Percentiles rank a stretch among this genome's conserved stretches.
phyloP scores from a whole-genome alignment of 352 stramenopile genomes.

The Aphanomyces cochlioides region DNA sequence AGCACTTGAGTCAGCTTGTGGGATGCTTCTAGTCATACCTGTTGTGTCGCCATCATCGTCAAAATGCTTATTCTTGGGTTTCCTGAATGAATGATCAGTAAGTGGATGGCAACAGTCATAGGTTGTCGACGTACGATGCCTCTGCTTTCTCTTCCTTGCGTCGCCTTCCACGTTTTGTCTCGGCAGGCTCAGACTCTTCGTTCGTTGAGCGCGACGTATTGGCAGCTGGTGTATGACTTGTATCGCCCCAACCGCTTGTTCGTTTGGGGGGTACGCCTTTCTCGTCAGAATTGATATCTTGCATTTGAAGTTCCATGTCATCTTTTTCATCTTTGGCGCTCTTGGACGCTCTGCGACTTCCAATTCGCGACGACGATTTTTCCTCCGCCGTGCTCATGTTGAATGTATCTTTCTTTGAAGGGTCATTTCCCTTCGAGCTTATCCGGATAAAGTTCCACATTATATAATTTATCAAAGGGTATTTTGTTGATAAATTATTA shows the following conservation, averaged over 20 bases:
- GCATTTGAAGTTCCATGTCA: slow-evolving; percentile 28
- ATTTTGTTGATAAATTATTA: too few species aligned
- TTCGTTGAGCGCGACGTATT: not conserved
- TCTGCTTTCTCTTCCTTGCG: slow-evolving; percentile 51
- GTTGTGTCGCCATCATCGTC: slow-evolving; percentile 64
- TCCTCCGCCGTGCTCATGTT: slow-evolving; percentile 21
- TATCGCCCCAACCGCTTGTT: slow-evolving; percentile 19
- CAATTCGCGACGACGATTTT: not conserved
- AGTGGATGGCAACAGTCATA: not conserved
- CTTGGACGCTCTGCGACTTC: not conserved
- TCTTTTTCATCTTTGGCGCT: slow-evolving; percentile 14
- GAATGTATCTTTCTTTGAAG: not conserved
- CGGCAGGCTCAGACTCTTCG: slow-evolving; percentile 27
- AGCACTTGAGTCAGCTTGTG: not conserved
- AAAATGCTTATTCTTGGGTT: slow-evolving; percentile 62
- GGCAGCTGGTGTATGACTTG: not conserved
- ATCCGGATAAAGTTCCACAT: too few species aligned
- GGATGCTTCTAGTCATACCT: slow-evolving; percentile 32
- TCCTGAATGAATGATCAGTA: not conserved
- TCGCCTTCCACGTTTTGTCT: slow-evolving; percentile 54
- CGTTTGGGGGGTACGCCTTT: slow-evolving; percentile 11
- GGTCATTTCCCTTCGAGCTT: not conserved
- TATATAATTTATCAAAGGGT: too few species aligned
- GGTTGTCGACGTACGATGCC: slow-evolving; percentile 38
- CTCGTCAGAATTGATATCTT: slow-evolving; percentile 23